Base-by-base conservation (phyloP, 768 basidiomycete genomes). In the Brasilioporus rufonigricans region DNA sequence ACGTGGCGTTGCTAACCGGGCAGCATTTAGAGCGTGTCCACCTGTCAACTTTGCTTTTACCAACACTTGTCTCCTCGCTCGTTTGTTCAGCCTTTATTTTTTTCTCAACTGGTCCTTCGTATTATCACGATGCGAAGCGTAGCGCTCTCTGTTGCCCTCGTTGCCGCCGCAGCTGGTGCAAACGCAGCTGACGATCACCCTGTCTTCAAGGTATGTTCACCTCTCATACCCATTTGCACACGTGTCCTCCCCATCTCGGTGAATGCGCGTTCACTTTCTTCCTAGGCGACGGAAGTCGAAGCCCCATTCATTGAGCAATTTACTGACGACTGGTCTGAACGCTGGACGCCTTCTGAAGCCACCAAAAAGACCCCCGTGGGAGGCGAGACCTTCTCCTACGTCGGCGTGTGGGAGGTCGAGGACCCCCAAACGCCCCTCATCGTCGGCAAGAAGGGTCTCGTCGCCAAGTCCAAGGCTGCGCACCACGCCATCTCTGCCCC, bases 401-500 rank as follows among this genome's bases (percentile, higher is more conserved):
- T 98, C 69, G 97, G 97, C 67, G 84, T 93, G 69, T 99, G 97
- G 97, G 80, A 86, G 62, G 93, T 98, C 65, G 95, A 98, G 75
- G 91, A 94, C 44, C 86, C 95, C 50, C 74, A 86, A 36, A 76
- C 78, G 57, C 81, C 86, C 40, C 82, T 90, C 69, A 77, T 98
- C 66, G 79, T 82, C 23, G 93, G 92, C 61, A 93, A 97, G 76
- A 82, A 83, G 68, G 96, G 91, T 67, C 86, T 98, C 63, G 94
- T 99, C 38, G 92, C 92, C 9, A 95, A 98, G 80, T 87, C 86
- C 75, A 93, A 95, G 79, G 97, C 97, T 52, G 93, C 94, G 19
- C 96, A 98, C 72, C 96, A 98, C 68, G 97, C 97, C 70, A 98
- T 99, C 72, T 98, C 96, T 56, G 93, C 95, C 1, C 89, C 94